Evolutionary conservation across 495 filamentous ascomycete genomes (phyloP).

Genomic region (Aspergillus mulundensis): DNA sequence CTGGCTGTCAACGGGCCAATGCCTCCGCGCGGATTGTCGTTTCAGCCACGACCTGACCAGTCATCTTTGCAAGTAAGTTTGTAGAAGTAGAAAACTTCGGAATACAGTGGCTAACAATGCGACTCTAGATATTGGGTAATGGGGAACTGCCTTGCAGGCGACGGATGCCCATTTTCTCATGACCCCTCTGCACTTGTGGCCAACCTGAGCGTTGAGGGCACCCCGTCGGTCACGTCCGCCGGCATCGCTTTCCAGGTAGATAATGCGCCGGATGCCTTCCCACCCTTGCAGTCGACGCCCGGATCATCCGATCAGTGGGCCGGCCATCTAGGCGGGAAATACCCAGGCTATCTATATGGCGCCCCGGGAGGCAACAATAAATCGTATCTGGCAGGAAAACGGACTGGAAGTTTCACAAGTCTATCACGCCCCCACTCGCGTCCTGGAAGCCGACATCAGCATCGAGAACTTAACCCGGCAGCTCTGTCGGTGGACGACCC

Average conservation of each 20-base stretch:
- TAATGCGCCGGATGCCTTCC: conserved; percentile 71
- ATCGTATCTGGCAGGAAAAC: conserved; percentile 38
- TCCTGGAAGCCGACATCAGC: conserved; percentile 79
- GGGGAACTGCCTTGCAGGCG: conserved; percentile 92
- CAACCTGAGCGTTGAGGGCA: conserved; percentile 59
- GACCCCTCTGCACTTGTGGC: conserved; percentile 81
- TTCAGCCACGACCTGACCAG: conserved; percentile 96
- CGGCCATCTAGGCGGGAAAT: conserved; percentile 43
- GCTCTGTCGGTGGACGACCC: conserved; percentile 86
- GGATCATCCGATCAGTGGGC: conserved; percentile 54
- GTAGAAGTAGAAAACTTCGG: not conserved
- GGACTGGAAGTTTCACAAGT: conserved; percentile 46
- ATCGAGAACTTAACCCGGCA: conserved; percentile 59
- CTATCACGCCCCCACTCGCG: conserved; percentile 68
- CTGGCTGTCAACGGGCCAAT: conserved; percentile 86
- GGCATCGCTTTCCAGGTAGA: conserved; percentile 73
- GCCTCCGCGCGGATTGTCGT: conserved; percentile 89
- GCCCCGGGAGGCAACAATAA: conserved; percentile 24
- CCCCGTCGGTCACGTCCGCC: conserved; percentile 22
- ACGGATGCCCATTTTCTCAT: conserved; percentile 95
- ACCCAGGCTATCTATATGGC: conserved; percentile 32
- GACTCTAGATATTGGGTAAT: conserved; percentile 83
- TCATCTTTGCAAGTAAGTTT: conserved; percentile 92
- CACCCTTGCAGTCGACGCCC: conserved; percentile 57
- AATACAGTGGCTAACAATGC: conserved; percentile 3